A percentile compares a stretch with the other conserved stretches of the same genome.
Evolutionary conservation across 2,329 filamentous ascomycete species (phyloP).

Genomic region (Verticillium zaregamsianum): DNA sequence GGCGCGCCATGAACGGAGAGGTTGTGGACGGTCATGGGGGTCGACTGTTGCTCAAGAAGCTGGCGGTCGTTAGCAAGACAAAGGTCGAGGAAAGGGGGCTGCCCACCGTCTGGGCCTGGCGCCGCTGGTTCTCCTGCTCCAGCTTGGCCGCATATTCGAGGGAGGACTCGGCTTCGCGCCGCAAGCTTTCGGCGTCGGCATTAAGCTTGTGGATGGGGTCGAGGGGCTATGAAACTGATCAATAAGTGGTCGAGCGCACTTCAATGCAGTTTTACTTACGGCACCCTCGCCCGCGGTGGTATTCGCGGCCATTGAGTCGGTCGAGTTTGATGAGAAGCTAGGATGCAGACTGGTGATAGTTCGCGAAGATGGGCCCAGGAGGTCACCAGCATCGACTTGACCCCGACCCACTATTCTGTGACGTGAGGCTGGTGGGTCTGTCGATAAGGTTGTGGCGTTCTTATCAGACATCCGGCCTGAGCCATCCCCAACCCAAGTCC

Average conservation of each 20-base stretch:
- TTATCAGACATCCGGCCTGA: neutral
- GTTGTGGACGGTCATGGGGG: constrained; percentile 83
- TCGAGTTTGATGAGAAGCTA: constrained; percentile 6
- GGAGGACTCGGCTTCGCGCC: constrained; percentile 32
- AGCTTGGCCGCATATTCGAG: constrained; percentile 29
- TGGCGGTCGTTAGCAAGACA: constrained; percentile 1
- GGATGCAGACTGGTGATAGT: constrained; percentile 7
- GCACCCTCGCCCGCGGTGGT: constrained; percentile 21
- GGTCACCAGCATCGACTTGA: neutral
- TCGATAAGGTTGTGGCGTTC: neutral
- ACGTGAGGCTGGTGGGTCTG: neutral
- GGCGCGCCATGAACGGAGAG: constrained; percentile 78
- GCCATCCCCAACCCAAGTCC: neutral
- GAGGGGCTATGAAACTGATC: constrained; percentile 22
- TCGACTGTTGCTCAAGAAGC: constrained; percentile 65
- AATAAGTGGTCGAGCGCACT: neutral
- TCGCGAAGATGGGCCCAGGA: neutral
- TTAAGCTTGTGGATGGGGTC: constrained; percentile 36
- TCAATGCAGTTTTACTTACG: constrained; percentile 17
- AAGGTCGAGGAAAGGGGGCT: no score
- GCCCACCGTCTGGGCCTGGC: constrained; percentile 32
- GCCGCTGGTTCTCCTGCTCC: constrained; percentile 33
- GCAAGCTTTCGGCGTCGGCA: constrained; percentile 30
- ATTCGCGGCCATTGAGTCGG: constrained; percentile 28
- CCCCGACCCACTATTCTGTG: neutral